Evolutionary conservation across 345 rosid genomes (phyloP).

Genomic region (Acer saccharum): DNA sequence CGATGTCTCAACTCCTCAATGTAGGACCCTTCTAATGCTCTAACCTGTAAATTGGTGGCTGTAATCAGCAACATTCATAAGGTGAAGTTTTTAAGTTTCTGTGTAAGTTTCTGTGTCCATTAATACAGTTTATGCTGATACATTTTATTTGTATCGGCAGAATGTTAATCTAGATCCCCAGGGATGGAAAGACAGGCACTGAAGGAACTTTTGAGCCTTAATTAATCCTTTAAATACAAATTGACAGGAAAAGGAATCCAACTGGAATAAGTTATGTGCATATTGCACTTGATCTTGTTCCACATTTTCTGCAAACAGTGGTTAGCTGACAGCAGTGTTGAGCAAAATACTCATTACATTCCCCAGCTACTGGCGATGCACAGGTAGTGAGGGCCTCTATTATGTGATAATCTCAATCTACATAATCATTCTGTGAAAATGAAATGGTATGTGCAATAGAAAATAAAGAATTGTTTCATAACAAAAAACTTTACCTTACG

Average conservation of each 20-base stretch:
- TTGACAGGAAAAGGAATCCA: background rate
- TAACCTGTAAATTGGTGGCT: slow-evolving; percentile 30
- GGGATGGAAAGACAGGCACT: background rate
- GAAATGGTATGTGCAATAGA: background rate
- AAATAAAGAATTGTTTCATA: background rate
- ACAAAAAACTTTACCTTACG: slow-evolving; percentile 36
- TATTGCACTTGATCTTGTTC: background rate
- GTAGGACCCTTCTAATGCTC: slow-evolving; percentile 40
- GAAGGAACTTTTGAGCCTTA: background rate
- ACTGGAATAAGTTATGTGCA: background rate
- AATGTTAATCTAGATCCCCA: background rate
- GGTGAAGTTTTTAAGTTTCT: background rate
- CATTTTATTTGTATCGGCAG: background rate
- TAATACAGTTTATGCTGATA: background rate
- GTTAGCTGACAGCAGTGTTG: background rate
- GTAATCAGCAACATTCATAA: background rate
- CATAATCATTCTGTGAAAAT: background rate
- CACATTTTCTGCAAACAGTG: background rate
- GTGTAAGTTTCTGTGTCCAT: background rate
- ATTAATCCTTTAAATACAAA: background rate
- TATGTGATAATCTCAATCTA: background rate
- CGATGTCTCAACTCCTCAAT: slow-evolving; percentile 32
- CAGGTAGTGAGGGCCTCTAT: background rate
- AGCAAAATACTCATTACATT: background rate
- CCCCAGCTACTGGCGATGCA: background rate